A percentile compares a stretch with the other conserved stretches of the same genome.
Conservation (phyloP, 1,139 yeast genomes). For the Kurtzmaniella quercitrusa region DNA sequence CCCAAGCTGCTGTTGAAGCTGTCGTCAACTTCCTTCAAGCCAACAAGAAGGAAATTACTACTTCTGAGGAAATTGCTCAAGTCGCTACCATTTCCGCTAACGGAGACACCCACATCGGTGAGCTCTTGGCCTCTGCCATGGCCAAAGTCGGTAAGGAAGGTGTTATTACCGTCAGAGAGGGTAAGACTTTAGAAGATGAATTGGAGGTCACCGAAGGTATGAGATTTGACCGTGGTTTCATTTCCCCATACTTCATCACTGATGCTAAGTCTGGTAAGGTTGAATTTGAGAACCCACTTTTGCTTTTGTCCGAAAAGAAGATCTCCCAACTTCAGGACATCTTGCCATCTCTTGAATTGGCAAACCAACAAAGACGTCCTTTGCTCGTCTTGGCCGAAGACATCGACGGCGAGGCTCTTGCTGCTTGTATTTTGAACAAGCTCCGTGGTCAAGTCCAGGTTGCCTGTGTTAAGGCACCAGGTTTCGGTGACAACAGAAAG, state of each 20-base stretch:
- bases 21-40: slow-evolving; percentile 84
- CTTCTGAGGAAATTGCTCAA: slow-evolving; percentile 96
- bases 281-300: slow-evolving; percentile 92
- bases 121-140: slow-evolving; percentile 94
- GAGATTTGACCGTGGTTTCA: slow-evolving; percentile 98
- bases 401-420: slow-evolving; percentile 97
- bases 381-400: slow-evolving; percentile 94
- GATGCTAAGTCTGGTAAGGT: slow-evolving; percentile 95
- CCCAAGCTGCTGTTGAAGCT: slow-evolving; percentile 98
- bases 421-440: slow-evolving; percentile 97
- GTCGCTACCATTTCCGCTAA: slow-evolving; percentile 98
- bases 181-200: slow-evolving; percentile 95
- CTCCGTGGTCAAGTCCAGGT: slow-evolving; percentile 99
- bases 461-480: slow-evolving; percentile 98
- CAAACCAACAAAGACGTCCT: slow-evolving; percentile 95
- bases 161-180: slow-evolving; percentile 96
- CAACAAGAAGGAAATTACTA: slow-evolving; percentile 95
- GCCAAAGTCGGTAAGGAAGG: slow-evolving; percentile 99
- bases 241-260: slow-evolving; percentile 97
- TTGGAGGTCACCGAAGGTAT: slow-evolving; percentile 98
- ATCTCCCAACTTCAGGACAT: slow-evolving; percentile 89
- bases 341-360: slow-evolving; percentile 89
- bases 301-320: slow-evolving; percentile 91
- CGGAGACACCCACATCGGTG: slow-evolving; percentile 94
- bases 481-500: slow-evolving; percentile 99